Percentiles rank a stretch among this genome's conserved stretches.
These are phyloP conservation scores for Sarcodon aspratus DNA, from an alignment of 768 basidiomycete species.

Conservation along the genomic window DNA sequence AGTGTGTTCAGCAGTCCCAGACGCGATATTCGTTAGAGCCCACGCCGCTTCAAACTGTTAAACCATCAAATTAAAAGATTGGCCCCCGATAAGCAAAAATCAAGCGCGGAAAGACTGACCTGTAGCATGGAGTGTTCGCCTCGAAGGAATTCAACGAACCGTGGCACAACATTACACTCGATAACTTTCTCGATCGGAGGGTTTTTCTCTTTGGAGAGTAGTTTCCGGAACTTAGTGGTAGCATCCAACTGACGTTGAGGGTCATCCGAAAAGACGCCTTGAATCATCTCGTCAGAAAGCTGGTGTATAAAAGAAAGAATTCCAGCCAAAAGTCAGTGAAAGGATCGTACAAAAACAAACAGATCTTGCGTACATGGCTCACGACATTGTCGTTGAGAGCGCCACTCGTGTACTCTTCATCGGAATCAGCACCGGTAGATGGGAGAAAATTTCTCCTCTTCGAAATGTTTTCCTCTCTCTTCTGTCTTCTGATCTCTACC, in stretches of 20 bases:
- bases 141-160: slow-evolving; percentile 91
- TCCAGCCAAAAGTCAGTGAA: slow-evolving; percentile 5
- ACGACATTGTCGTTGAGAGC: slow-evolving; percentile 62
- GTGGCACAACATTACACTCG: slow-evolving; percentile 92
- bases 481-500: slow-evolving; percentile 97
- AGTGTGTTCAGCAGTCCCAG: slow-evolving; percentile 96
- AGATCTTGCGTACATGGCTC: slow-evolving; percentile 9
- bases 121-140: slow-evolving; percentile 77
- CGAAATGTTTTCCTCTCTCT: slow-evolving; percentile 96
- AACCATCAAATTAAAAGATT: background rate
- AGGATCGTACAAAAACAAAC: background rate
- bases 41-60: slow-evolving; percentile 90
- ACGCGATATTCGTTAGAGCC: slow-evolving; percentile 97
- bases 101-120: slow-evolving; percentile 26
- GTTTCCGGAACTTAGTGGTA: slow-evolving; percentile 96
- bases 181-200: slow-evolving; percentile 98
- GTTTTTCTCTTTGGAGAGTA: slow-evolving; percentile 98
- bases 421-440: slow-evolving; percentile 66
- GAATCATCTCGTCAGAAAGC: slow-evolving; percentile 88
- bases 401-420: slow-evolving; percentile 71
- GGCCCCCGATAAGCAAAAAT: background rate
- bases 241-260: slow-evolving; percentile 89
- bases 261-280: slow-evolving; percentile 87
- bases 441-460: slow-evolving; percentile 93
- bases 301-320: slow-evolving; percentile 18